These are phyloP conservation scores for Sphaerulina populicola DNA, from an alignment of 2,329 filamentous ascomycete genomes.

Conservation along the genomic window DNA sequence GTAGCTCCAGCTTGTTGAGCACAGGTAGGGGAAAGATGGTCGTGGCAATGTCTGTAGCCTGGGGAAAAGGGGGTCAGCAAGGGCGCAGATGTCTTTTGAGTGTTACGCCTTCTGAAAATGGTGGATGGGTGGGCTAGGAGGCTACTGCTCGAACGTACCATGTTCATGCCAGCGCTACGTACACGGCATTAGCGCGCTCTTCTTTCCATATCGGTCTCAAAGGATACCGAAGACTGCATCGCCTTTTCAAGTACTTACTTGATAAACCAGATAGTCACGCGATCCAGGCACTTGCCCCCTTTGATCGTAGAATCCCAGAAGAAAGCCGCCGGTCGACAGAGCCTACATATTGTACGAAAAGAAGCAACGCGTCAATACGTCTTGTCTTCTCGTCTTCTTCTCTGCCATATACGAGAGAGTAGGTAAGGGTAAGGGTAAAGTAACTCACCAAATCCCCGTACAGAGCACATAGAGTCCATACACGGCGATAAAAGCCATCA, in stretches of 20 bases:
- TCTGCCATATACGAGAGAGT: too few relatives aligned
- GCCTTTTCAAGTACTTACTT: slow-evolving; percentile 14
- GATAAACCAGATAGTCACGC: slow-evolving; percentile 36
- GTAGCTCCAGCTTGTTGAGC: slow-evolving; percentile 31
- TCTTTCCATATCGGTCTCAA: not conserved
- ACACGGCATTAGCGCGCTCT: not conserved
- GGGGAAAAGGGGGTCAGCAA: too few relatives aligned
- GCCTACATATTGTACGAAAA: slow-evolving; percentile 7
- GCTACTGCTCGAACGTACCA: slow-evolving; percentile 17
- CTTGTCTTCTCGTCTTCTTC: too few relatives aligned
- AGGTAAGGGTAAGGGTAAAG: too few relatives aligned
- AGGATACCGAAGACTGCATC: not conserved
- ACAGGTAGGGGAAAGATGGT: slow-evolving; percentile 32
- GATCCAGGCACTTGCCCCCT: slow-evolving; percentile 34
- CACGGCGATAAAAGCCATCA: slow-evolving; percentile 29
- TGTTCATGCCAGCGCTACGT: slow-evolving; percentile 28
- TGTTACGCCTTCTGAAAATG: too few relatives aligned
- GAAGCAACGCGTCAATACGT: not conserved
- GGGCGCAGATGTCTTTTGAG: too few relatives aligned
- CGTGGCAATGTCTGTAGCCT: slow-evolving; percentile 29
- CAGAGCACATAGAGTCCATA: slow-evolving; percentile 32
- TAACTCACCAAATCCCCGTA: slow-evolving; percentile 30
- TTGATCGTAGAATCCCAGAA: slow-evolving; percentile 35
- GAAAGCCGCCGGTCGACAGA: slow-evolving; percentile 36
- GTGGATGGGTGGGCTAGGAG: too few relatives aligned